phyloP scores from a whole-genome alignment of 176 grass and related monocot genomes.

The Oryza nivara region DNA sequence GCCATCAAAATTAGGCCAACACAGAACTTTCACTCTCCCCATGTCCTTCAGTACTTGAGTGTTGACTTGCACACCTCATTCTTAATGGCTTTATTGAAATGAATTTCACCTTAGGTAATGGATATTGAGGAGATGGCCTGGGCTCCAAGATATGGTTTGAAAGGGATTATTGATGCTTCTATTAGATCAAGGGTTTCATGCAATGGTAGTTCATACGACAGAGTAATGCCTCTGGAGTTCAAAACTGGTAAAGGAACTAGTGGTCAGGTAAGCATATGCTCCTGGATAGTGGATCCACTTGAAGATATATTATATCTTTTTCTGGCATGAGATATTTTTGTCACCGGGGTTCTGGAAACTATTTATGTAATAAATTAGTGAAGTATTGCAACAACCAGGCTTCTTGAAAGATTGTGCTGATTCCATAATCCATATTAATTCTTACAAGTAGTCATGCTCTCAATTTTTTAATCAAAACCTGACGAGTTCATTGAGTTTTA shows the following conservation, averaged over 20 bases:
- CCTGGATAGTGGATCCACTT: slow-evolving; percentile 5
- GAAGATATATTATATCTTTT: slow-evolving; percentile 14
- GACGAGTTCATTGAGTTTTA: not conserved
- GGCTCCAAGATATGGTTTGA: slow-evolving; percentile 93
- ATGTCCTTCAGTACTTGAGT: not conserved
- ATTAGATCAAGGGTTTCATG: slow-evolving; percentile 67
- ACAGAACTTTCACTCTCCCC: not conserved
- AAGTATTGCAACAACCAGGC: slow-evolving; percentile 11
- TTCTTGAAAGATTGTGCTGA: not conserved
- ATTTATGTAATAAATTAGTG: not conserved
- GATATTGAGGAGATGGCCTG: slow-evolving; percentile 99
- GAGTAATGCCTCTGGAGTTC: slow-evolving; percentile 89
- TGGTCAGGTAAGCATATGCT: slow-evolving; percentile 74
- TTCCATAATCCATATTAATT: slow-evolving; percentile 28
- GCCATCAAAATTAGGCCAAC: slow-evolving; percentile 3
- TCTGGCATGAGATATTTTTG: not conserved
- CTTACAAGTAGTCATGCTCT: not conserved
- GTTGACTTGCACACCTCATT: not conserved
- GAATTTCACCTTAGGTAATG: slow-evolving; percentile 64
- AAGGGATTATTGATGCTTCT: slow-evolving; percentile 92
- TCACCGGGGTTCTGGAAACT: not conserved
- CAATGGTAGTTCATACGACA: slow-evolving; percentile 53
- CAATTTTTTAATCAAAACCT: not conserved
- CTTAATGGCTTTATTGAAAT: slow-evolving; percentile 39
- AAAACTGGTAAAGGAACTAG: slow-evolving; percentile 95